Evolutionary conservation across 1,139 yeast genomes (phyloP).

Genomic region (Neolecta irregularis): DNA sequence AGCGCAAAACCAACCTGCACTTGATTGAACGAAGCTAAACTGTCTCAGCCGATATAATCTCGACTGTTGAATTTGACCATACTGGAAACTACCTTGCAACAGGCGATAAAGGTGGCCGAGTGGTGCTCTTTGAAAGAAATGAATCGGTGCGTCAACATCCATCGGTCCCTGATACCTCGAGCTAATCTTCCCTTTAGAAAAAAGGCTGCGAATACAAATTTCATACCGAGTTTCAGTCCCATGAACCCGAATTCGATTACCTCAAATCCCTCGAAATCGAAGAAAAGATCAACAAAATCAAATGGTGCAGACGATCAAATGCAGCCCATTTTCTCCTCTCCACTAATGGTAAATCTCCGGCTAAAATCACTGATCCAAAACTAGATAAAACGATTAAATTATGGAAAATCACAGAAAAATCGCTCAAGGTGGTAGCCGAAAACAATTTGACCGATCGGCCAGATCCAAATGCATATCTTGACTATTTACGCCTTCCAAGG

Average conservation of each 20-base stretch:
- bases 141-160: constrained; percentile 26
- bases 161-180: not conserved
- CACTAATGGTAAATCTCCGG: constrained; percentile 39
- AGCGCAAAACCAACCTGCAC: no score
- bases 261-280: constrained; percentile 90
- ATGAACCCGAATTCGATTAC: constrained; percentile 97
- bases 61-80: constrained; percentile 92
- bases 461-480: constrained; percentile 5
- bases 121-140: constrained; percentile 85
- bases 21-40: not conserved
- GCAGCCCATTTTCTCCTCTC: constrained; percentile 77
- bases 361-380: not conserved
- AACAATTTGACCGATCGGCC: constrained; percentile 51
- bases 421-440: constrained; percentile 80
- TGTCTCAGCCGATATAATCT: constrained; percentile 67
- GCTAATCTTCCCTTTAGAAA: constrained; percentile 26
- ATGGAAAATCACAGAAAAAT: constrained; percentile 91
- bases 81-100: constrained; percentile 93
- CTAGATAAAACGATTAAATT: constrained; percentile 89
- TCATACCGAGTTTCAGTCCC: constrained; percentile 93
- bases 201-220: constrained; percentile 87
- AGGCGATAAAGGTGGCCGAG: constrained; percentile 97
- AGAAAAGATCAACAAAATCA: constrained; percentile 92
- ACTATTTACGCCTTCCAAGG: constrained; percentile 58
- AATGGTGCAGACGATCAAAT: constrained; percentile 84